Conservation (phyloP, 257 asterid genomes). For the Ocimum tenuiflorum region DNA sequence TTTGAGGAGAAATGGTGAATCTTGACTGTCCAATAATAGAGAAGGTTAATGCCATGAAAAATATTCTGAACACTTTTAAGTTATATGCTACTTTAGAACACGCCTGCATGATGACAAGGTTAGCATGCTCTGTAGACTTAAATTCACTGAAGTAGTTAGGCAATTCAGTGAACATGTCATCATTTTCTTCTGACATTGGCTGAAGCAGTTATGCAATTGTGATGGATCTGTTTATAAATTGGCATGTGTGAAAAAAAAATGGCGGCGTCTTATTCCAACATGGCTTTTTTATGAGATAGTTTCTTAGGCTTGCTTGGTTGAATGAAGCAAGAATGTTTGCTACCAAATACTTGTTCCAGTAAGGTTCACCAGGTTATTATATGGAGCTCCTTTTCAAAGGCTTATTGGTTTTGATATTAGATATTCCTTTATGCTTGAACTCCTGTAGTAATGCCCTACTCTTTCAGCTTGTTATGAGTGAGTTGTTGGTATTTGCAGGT, state of each 20-base stretch:
- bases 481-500: slow-evolving; percentile 38
- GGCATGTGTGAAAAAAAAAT: too few relatives aligned
- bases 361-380: neutral
- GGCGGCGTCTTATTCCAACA: neutral
- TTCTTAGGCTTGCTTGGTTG: neutral
- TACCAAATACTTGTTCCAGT: neutral
- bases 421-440: neutral
- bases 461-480: neutral
- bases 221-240: too few relatives aligned
- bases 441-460: neutral
- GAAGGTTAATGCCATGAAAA: neutral
- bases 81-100: neutral
- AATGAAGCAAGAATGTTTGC: neutral
- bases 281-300: neutral
- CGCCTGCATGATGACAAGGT: neutral
- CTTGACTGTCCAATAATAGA: too few relatives aligned
- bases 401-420: neutral
- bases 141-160: too few relatives aligned
- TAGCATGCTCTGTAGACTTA: too few relatives aligned
- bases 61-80: neutral
- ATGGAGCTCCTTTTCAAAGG: neutral
- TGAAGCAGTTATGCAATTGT: too few relatives aligned
- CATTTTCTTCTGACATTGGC: too few relatives aligned
- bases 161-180: too few relatives aligned
- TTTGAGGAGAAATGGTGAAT: too few relatives aligned